These are phyloP conservation scores for Croton setiger DNA, from an alignment of 441 rosid species.

Conservation along the genomic window DNA sequence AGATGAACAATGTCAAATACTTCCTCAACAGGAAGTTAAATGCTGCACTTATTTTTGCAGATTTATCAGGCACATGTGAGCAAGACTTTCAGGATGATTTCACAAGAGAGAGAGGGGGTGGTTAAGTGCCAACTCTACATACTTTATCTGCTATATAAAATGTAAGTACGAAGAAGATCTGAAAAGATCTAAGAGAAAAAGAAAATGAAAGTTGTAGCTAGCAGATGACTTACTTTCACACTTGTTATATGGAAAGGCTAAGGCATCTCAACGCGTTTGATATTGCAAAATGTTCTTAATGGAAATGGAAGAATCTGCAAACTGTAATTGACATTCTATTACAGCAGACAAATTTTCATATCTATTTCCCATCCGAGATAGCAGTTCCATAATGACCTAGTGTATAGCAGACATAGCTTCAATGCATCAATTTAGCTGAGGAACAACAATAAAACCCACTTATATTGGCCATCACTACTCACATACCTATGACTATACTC, in stretches of 20 bases:
- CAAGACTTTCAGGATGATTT: background rate
- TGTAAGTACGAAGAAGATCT: background rate
- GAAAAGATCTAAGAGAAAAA: background rate
- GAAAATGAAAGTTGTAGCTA: conserved; percentile 6
- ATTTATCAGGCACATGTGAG: background rate
- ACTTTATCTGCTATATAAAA: background rate
- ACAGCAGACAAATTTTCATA: conserved; percentile 19
- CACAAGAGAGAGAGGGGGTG: background rate
- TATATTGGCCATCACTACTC: conserved; percentile 16
- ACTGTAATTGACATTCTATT: conserved; percentile 25
- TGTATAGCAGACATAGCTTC: conserved; percentile 9
- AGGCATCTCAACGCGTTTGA: conserved; percentile 28
- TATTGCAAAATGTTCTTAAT: conserved; percentile 32
- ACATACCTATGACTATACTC: background rate
- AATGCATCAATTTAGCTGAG: conserved; percentile 12
- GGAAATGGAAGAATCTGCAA: conserved; percentile 29
- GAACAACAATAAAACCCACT: background rate
- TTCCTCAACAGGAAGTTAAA: background rate
- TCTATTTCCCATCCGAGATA: conserved; percentile 25
- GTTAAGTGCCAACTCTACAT: background rate
- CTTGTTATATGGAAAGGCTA: conserved; percentile 22
- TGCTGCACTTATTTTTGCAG: background rate
- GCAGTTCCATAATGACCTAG: conserved; percentile 17
- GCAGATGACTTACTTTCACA: conserved; percentile 36
- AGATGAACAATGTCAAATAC: background rate